phyloP scores from a whole-genome alignment of 768 basidiomycete species.

The Butyriboletus loyo region DNA sequence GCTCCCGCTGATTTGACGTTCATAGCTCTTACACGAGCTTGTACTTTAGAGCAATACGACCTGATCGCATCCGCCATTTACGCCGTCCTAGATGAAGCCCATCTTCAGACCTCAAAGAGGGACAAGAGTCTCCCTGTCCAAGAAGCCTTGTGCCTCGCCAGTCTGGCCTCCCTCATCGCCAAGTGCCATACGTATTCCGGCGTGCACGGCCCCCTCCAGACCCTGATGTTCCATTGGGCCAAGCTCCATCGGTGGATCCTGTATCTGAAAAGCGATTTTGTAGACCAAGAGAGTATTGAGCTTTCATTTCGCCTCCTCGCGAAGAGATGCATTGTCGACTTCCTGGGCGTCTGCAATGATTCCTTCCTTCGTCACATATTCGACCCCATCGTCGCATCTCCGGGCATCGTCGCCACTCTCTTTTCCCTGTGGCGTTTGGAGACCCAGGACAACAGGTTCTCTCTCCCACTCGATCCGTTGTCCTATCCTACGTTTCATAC shows the following conservation, averaged over 20 bases:
- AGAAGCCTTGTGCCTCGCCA: constrained; percentile 21
- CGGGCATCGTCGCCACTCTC: constrained; percentile 17
- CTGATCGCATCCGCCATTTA: constrained; percentile 21
- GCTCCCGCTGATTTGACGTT: constrained; percentile 16
- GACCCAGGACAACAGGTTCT: constrained; percentile 18
- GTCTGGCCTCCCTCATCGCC: constrained; percentile 16
- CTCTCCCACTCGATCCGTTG: constrained; percentile 1
- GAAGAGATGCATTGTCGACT: constrained; percentile 18
- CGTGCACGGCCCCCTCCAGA: neutral
- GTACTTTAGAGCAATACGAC: constrained; percentile 17
- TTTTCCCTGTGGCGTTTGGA: constrained; percentile 30
- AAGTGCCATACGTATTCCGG: neutral
- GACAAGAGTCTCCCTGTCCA: constrained; percentile 12
- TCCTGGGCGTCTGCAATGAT: constrained; percentile 20
- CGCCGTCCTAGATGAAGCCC: constrained; percentile 13
- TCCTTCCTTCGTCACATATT: constrained; percentile 16
- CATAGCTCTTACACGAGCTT: constrained; percentile 19
- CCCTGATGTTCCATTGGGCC: constrained; percentile 17
- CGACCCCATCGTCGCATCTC: constrained; percentile 14
- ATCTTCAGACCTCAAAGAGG: constrained; percentile 16
- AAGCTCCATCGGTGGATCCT: constrained; percentile 24
- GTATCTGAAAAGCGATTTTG: constrained; percentile 21
- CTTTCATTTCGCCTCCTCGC: constrained; percentile 19
- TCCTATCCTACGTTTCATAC: constrained; percentile 2
- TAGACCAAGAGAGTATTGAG: constrained; percentile 20